Conservation (phyloP, 2,329 filamentous ascomycete genomes). For the Trichoderma citrinoviride region DNA sequence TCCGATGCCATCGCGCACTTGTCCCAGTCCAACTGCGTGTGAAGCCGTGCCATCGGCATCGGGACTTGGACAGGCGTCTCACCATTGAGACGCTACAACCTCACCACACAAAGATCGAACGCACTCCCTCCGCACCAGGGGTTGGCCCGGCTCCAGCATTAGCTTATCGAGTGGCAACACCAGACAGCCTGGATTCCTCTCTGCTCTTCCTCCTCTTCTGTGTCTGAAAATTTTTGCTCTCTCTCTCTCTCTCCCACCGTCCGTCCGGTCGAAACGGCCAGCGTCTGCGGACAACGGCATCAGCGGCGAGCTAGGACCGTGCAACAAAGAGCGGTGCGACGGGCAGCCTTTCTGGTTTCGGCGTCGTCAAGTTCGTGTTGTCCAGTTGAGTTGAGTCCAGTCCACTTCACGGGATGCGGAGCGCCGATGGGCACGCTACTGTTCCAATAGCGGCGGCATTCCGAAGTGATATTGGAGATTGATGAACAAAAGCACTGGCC, state of each 20-base stretch:
- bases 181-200: slow-evolving; percentile 3
- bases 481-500: neutral
- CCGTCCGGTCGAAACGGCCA: slow-evolving; percentile 3
- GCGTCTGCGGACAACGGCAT: slow-evolving; percentile 2
- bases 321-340: slow-evolving; percentile 7
- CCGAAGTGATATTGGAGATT: neutral
- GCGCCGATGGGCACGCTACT: neutral
- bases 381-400: too few species aligned
- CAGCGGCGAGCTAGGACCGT: slow-evolving; percentile 2
- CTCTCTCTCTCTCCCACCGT: neutral
- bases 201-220: neutral
- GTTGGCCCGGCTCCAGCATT: neutral
- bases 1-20: neutral
- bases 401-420: neutral
- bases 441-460: neutral
- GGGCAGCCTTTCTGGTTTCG: neutral
- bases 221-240: neutral
- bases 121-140: slow-evolving; percentile 12
- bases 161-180: slow-evolving; percentile 3
- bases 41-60: neutral
- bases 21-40: neutral
- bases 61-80: slow-evolving; percentile 17
- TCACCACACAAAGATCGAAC: slow-evolving; percentile 17
- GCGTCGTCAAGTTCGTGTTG: neutral
- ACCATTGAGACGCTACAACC: slow-evolving; percentile 22